These are phyloP conservation scores for Candida koratica DNA, from an alignment of 805 yeast genomes.

Conservation along the genomic window DNA sequence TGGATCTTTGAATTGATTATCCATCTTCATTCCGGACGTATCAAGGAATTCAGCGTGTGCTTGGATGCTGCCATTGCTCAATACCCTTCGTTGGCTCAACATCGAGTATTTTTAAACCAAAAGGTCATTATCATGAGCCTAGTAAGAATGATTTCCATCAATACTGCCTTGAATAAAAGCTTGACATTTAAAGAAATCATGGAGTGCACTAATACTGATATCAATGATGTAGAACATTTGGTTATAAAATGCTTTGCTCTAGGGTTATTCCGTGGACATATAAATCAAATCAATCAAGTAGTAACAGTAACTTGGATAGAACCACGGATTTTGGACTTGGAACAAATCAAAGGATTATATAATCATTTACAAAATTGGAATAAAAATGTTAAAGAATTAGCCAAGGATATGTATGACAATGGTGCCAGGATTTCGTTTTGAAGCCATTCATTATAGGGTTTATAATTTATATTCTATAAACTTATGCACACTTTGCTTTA, in stretches of 20 bases:
- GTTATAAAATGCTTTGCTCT: conserved; percentile 88
- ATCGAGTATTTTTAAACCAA: conserved; percentile 71
- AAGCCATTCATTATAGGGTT: neutral
- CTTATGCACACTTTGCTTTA: too few relatives aligned
- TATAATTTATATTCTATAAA: too few relatives aligned
- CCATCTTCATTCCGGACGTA: conserved; percentile 74
- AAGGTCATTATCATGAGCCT: conserved; percentile 91
- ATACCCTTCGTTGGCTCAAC: conserved; percentile 54
- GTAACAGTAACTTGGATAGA: conserved; percentile 92
- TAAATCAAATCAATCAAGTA: conserved; percentile 78
- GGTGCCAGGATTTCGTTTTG: conserved; percentile 41
- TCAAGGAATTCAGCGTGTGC: conserved; percentile 56
- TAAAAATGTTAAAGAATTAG: conserved; percentile 62
- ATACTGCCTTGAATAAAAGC: conserved; percentile 70
- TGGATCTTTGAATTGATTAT: conserved; percentile 74
- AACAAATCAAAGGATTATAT: conserved; percentile 76
- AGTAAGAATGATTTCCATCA: conserved; percentile 76
- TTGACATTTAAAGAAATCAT: conserved; percentile 73
- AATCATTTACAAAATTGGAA: conserved; percentile 77
- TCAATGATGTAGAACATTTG: conserved; percentile 81
- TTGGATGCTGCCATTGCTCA: conserved; percentile 32
- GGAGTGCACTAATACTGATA: conserved; percentile 56
- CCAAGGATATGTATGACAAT: conserved; percentile 29
- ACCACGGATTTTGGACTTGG: conserved; percentile 83
- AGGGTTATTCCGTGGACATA: conserved; percentile 80